Evolutionary conservation across 2,329 filamentous ascomycete species (phyloP), one percentile per base, ranked within the genome.

Genomic region (Thielaviopsis euricoi): DNA sequence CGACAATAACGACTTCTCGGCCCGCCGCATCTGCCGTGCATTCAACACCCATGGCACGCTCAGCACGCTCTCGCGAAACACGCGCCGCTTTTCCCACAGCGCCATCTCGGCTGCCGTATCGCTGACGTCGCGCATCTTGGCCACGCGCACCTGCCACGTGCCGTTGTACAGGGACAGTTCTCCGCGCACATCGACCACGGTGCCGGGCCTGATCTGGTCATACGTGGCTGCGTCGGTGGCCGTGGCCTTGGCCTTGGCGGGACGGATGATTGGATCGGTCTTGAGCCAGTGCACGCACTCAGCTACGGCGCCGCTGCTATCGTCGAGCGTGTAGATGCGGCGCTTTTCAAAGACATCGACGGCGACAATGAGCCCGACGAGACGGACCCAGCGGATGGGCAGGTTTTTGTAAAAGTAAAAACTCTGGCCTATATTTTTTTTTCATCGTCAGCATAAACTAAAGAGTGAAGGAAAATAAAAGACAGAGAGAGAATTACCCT

Each of bases 371-470:
- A 60, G 37, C 29, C 87, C 87, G 7, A 82, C 77, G 33, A 90
- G 69, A 61, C 83, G 82, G 56, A 87, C 79, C 79, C 83, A 90
- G 75, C 82, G 81, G 64, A 91, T 81, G 0, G 87, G 87, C 63
- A 90, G 81, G 67, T 89, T 90, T 54, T 75, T 69, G 70, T 82
- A 76, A 68, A 89, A 89, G 66, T 76, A 83, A 37, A 83, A 72
- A 62, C 76, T 71, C 64, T 80, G 76, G 53, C 74, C 74, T 71
- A 22, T 4, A 29, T 4, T 6, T n/a, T 4, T 15, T n/a, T 54
- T 53, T 37, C 23, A 23, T 33, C 46, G 15, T n/a, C 23, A 5
- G 4, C 6, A 25, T 4, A 53, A n/a, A 9, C 12, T 46, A 5
- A 10, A 17, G 19, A 7, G 21, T 17, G n/a, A 40, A 12, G n/a